Conservation (phyloP, 768 basidiomycete species). For the Hypsizygus marmoreus region DNA sequence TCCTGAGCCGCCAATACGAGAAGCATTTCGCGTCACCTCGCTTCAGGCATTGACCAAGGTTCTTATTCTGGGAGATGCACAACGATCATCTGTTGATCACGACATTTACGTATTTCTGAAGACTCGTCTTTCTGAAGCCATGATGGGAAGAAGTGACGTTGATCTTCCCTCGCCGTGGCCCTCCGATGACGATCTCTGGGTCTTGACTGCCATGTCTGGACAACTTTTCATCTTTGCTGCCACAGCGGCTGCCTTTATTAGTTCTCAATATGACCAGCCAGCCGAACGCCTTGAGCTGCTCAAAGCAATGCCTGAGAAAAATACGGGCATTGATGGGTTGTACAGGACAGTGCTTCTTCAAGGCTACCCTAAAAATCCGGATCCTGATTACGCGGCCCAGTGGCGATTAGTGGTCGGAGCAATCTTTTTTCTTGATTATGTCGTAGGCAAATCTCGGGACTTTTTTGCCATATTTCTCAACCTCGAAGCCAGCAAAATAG, state of each 20-base stretch:
- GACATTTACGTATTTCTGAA: not conserved
- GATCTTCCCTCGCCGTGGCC: not conserved
- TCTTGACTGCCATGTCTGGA: not conserved
- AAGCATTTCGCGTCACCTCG: not conserved
- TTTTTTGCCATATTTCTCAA: not conserved
- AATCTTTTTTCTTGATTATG: constrained; percentile 2
- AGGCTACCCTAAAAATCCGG: no score
- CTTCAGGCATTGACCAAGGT: not conserved
- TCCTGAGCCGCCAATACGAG: not conserved
- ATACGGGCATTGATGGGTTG: not conserved
- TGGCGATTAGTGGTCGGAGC: not conserved
- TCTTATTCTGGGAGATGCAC: not conserved
- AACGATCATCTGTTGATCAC: not conserved
- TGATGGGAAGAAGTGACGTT: not conserved
- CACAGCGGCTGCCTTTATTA: not conserved
- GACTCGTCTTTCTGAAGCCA: not conserved
- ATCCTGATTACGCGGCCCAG: not conserved
- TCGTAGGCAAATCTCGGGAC: not conserved
- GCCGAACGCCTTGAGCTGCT: not conserved
- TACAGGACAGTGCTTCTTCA: not conserved
- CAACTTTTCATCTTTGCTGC: not conserved
- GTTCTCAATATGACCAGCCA: not conserved
- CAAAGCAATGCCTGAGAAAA: not conserved
- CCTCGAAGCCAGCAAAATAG: not conserved
- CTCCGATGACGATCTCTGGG: not conserved